phyloP scores from a whole-genome alignment of 2,329 filamentous ascomycete genomes.

The Fusarium gaditjirri region DNA sequence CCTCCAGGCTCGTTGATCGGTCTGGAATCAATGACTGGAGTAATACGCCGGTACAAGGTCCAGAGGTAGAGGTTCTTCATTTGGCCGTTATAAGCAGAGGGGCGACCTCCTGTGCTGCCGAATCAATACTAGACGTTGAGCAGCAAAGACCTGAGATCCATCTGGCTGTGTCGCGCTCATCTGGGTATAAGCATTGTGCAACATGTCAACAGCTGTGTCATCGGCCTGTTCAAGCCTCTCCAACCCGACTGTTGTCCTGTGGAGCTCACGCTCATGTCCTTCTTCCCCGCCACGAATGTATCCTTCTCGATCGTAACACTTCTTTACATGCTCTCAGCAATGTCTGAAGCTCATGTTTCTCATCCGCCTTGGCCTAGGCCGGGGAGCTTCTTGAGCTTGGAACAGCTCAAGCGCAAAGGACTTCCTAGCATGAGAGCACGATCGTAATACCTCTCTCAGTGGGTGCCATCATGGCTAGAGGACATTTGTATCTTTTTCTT shows the following conservation, averaged over 20 bases:
- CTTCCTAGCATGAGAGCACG: neutral
- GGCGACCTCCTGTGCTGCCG: neutral
- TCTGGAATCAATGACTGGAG: neutral
- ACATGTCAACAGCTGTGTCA: too few species aligned
- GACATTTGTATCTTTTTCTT: accelerated
- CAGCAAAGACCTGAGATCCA: too few species aligned
- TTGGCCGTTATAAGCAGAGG: neutral
- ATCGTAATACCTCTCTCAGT: accelerated
- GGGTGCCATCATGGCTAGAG: neutral
- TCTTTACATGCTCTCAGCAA: neutral
- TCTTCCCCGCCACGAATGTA: too few species aligned
- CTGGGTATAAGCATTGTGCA: too few species aligned
- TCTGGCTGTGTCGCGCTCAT: too few species aligned
- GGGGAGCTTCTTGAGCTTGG: neutral
- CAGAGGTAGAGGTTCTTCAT: neutral
- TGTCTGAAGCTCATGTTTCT: neutral
- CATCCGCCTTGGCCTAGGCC: neutral
- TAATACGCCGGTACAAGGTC: neutral
- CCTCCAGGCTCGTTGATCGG: neutral
- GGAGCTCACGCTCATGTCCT: too few species aligned
- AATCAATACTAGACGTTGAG: neutral
- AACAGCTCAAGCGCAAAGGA: neutral
- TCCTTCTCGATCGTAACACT: too few species aligned
- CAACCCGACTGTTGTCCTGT: too few species aligned
- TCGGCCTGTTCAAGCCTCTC: too few species aligned